phyloP scores from a whole-genome alignment of 2,329 filamentous ascomycete species.

The Aspergillus aculeatinus region DNA sequence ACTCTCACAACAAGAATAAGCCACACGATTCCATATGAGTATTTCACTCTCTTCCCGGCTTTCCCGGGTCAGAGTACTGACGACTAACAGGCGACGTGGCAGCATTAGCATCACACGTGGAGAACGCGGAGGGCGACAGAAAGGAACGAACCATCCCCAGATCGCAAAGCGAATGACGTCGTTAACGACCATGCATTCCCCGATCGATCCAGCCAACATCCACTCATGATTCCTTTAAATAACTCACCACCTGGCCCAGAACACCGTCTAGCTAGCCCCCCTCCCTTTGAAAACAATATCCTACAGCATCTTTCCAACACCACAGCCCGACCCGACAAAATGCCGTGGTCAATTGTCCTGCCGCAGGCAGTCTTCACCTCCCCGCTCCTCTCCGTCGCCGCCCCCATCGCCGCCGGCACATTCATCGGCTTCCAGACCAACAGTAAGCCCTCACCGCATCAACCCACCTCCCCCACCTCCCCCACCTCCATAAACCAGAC shows the following conservation, averaged over 20 bases:
- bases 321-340: slow-evolving; percentile 6
- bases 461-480: neutral
- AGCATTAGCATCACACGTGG: neutral
- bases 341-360: slow-evolving; percentile 33
- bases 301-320: neutral
- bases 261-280: too few relatives aligned
- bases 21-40: too few relatives aligned
- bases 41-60: too few relatives aligned
- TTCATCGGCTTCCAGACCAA: slow-evolving; percentile 32
- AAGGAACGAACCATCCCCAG: neutral
- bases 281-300: neutral
- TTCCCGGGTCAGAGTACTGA: neutral
- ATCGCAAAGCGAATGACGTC: neutral
- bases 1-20: too few relatives aligned
- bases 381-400: slow-evolving; percentile 30
- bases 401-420: slow-evolving; percentile 28
- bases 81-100: neutral
- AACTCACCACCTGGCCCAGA: too few relatives aligned
- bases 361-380: slow-evolving; percentile 32
- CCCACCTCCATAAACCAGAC: neutral
- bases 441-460: slow-evolving; percentile 19
- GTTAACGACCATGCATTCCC: neutral
- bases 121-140: neutral
- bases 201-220: too few relatives aligned
- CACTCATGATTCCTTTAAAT: too few relatives aligned